A percentile compares a stretch with the other conserved stretches of the same genome.
These are phyloP conservation scores for Pseudogymnoascus sp. DNA, from an alignment of 2,329 filamentous ascomycete genomes.

Conservation along the genomic window DNA sequence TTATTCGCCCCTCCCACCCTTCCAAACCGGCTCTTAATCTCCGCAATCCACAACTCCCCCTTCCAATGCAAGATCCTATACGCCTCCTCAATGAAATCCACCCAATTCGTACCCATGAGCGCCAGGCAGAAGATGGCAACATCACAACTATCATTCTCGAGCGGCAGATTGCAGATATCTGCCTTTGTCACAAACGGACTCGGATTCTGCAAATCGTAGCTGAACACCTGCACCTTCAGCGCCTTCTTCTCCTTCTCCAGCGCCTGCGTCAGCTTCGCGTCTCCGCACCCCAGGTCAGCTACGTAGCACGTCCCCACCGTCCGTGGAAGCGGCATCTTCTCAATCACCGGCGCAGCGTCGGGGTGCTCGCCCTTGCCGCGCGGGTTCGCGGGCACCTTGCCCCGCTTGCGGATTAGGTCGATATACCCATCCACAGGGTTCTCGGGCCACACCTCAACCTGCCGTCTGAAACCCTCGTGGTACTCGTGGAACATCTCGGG, in stretches of 20 bases:
- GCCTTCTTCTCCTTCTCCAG: constrained; percentile 58
- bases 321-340: constrained; percentile 55
- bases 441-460: constrained; percentile 92
- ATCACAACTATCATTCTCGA: constrained; percentile 69
- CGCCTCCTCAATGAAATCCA: constrained; percentile 92
- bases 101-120: constrained; percentile 98
- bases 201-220: constrained; percentile 79
- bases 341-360: constrained; percentile 18
- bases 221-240: constrained; percentile 67
- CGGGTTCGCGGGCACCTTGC: constrained; percentile 38
- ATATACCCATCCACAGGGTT: constrained; percentile 93
- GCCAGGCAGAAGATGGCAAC: constrained; percentile 92
- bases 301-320: constrained; percentile 68
- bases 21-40: constrained; percentile 91
- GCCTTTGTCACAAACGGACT: constrained; percentile 73
- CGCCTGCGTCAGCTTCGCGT: constrained; percentile 69
- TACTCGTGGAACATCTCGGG: constrained; percentile 96
- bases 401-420: constrained; percentile 60
- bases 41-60: constrained; percentile 92
- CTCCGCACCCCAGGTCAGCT: constrained; percentile 88
- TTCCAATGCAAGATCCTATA: constrained; percentile 87
- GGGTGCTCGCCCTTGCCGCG: constrained; percentile 14
- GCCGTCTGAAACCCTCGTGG: constrained; percentile 90
- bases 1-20: constrained; percentile 44
- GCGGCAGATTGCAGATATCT: constrained; percentile 78